phyloP scores from a whole-genome alignment of 805 yeast genomes.

The Torulaspora indica region DNA sequence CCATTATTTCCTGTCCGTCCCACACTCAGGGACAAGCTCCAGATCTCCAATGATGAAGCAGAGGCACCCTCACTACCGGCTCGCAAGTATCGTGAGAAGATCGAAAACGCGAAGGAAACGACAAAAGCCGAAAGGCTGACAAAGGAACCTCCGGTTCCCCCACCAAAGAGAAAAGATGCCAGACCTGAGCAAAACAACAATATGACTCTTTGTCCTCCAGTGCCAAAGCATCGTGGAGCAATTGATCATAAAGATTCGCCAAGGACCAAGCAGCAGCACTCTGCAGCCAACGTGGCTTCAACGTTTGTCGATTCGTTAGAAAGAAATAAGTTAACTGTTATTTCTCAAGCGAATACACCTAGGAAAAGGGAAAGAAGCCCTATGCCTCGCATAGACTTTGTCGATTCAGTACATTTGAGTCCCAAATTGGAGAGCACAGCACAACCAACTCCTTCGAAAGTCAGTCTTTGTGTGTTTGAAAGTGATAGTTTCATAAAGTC shows the following conservation, averaged over 20 bases:
- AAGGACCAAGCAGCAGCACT: background rate
- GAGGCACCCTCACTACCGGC: constrained; percentile 2
- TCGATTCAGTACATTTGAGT: constrained; percentile 24
- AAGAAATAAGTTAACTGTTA: constrained; percentile 19
- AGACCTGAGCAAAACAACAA: background rate
- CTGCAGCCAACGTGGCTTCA: background rate
- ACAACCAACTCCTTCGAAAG: background rate
- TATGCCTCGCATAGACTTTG: constrained; percentile 15
- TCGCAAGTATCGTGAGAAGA: constrained; percentile 1
- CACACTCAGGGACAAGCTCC: background rate
- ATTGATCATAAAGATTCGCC: background rate
- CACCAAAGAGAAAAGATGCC: background rate
- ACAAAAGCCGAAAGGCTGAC: background rate
- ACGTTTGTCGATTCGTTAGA: constrained; percentile 21
- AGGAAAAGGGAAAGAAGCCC: background rate
- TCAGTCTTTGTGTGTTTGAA: background rate
- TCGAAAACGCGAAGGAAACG: background rate
- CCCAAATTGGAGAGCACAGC: background rate
- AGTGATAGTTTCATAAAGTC: constrained; percentile 24
- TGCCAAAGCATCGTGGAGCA: constrained; percentile 5
- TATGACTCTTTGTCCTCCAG: constrained; percentile 12
- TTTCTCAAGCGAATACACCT: background rate
- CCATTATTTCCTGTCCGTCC: constrained; percentile 7
- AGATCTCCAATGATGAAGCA: background rate
- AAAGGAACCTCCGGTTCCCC: background rate